Base-by-base conservation (phyloP, 2,329 filamentous ascomycete genomes). In the Paramyrothecium sp. region DNA sequence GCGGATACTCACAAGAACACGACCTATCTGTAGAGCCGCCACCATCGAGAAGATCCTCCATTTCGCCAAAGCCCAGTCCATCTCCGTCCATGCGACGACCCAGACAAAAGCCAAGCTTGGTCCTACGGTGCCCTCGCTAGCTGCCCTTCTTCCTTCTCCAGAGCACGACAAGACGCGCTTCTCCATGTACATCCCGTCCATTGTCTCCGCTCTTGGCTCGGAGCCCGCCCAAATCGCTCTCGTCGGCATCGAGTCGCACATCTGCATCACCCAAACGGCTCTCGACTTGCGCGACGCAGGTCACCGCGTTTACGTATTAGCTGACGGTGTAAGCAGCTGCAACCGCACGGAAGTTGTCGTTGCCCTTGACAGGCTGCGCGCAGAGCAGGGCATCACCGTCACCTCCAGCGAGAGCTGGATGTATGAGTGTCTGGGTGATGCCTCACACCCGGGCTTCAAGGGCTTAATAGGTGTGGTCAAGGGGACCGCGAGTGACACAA, bases 231-330 rank as follows among this genome's bases (percentile, higher is more conserved):
- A 88, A 65, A 83, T 92, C 54, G 89, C 91, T 56, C 86, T 98
- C 61, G 89, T 97, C 17, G 94, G 94, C 41, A 97, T 98, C 70
- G 94, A 98, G 76, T 85, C 86, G 46, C 94, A 98, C 75, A 95
- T 98, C 71, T 98, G 94, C 79, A 87, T 98, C 30, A 93, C 91
- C 59, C 94, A 98, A 81, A 97, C 94, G 47, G 86, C 91, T 17
- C 81, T 97, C 47, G 94, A 97, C 76, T 77, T 96, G 52, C 77
- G 95, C 48, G 78, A 80, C 21, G 81, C 82, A 1, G 92, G 92
- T 1, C 91, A 97, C 73, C 79, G 80, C 54, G 94, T 97, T 7
- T 97, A 96, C 72, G 79, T 98, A 44, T 80, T 97, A 33, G 91
- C 92, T 54, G 94, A 98, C 73, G 94, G 87, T 33, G 93, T 98